Evolutionary conservation across 768 basidiomycete species (phyloP).

Genomic region (Macrolepiota dolichaula): DNA sequence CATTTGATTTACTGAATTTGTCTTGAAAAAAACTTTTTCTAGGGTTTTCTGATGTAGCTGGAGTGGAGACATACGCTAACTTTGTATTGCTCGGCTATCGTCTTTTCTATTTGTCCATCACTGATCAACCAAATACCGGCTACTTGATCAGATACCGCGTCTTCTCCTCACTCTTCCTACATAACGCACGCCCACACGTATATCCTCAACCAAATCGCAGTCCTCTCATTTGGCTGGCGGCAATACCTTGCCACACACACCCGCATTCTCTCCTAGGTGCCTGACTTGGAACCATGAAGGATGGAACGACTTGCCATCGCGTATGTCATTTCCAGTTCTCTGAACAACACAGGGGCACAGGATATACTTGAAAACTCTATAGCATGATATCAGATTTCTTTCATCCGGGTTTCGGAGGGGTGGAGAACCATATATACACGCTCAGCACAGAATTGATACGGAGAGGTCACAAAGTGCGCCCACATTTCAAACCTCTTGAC

Average conservation of each 20-base stretch:
- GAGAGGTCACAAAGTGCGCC: slow-evolving; percentile 77
- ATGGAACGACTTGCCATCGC: slow-evolving; percentile 20
- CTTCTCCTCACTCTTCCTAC: neutral
- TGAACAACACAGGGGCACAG: too few relatives aligned
- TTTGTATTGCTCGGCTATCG: neutral
- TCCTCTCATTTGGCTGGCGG: neutral
- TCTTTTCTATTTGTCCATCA: neutral
- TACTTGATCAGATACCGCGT: neutral
- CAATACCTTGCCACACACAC: neutral
- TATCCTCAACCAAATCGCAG: neutral
- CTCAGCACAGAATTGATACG: slow-evolving; percentile 78
- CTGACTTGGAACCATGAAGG: neutral
- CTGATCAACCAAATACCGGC: neutral
- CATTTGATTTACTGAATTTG: neutral
- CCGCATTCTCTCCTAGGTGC: neutral
- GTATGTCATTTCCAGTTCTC: slow-evolving; percentile 15
- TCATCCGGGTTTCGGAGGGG: slow-evolving; percentile 89
- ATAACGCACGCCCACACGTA: neutral
- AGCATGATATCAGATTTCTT: slow-evolving; percentile 99
- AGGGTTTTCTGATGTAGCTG: neutral
- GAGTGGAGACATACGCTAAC: neutral
- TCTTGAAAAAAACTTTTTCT: neutral
- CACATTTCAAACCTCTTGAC: neutral
- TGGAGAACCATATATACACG: slow-evolving; percentile 96
- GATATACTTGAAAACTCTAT: neutral